A percentile compares a stretch with the other conserved stretches of the same genome.
These are phyloP conservation scores for Sanghuangporus baumii DNA, from an alignment of 1,284 basidiomycete genomes.

Conservation along the genomic window DNA sequence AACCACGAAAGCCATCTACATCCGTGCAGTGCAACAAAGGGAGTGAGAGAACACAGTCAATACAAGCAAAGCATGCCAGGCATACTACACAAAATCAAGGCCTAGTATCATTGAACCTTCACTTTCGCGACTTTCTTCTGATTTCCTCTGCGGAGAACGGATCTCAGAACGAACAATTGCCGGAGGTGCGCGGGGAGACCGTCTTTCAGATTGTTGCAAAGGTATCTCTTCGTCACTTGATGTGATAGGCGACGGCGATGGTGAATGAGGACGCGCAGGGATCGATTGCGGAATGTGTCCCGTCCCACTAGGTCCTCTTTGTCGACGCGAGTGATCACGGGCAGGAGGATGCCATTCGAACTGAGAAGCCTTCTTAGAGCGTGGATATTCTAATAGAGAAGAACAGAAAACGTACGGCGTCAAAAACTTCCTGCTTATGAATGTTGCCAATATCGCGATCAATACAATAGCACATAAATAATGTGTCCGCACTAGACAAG, in stretches of 20 bases:
- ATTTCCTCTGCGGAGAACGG: not conserved
- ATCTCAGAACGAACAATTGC: not conserved
- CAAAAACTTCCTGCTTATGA: conserved; percentile 63
- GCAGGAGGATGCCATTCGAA: conserved; percentile 16
- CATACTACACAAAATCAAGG: conserved; percentile 13
- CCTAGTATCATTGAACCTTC: conserved; percentile 15
- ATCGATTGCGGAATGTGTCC: not conserved
- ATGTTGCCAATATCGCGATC: conserved; percentile 68
- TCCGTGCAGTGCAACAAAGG: not conserved
- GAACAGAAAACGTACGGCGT: conserved; percentile 39
- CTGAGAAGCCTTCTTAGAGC: not conserved
- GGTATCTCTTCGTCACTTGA: conserved; percentile 9
- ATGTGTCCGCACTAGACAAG: conserved; percentile 57
- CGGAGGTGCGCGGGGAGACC: not conserved
- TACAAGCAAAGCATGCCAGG: not conserved
- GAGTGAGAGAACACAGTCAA: not conserved
- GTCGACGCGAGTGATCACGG: not conserved
- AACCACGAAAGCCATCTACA: not conserved
- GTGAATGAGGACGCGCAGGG: not conserved
- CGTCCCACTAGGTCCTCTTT: not conserved
- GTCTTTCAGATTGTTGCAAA: not conserved
- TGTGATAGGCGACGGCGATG: not conserved
- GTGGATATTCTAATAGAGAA: not conserved
- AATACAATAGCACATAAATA: conserved; percentile 88
- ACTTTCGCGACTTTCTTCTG: conserved; percentile 11